These are phyloP conservation scores for Candida arabinofermentans DNA, from an alignment of 805 yeast genomes.

Conservation along the genomic window DNA sequence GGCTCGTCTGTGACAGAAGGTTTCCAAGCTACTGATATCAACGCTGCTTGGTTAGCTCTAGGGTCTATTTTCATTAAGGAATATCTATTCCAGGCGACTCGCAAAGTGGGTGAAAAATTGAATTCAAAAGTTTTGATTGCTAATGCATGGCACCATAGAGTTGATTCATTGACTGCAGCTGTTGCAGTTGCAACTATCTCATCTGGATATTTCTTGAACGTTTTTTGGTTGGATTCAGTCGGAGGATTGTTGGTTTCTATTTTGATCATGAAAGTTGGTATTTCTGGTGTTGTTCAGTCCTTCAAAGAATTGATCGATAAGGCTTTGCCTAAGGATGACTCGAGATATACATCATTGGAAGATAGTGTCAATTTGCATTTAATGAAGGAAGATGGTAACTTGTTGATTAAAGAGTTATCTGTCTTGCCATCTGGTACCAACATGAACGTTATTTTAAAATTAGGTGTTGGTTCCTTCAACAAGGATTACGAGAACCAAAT, in stretches of 20 bases:
- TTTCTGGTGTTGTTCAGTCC: constrained; percentile 64
- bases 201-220: constrained; percentile 71
- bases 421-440: constrained; percentile 54
- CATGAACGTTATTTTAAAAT: constrained; percentile 35
- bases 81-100: constrained; percentile 79
- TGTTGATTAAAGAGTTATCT: constrained; percentile 36
- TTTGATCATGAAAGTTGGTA: constrained; percentile 81
- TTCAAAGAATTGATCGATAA: constrained; percentile 76
- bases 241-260: constrained; percentile 88
- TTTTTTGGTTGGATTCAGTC: constrained; percentile 84
- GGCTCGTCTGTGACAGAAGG: constrained; percentile 17
- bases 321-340: constrained; percentile 50
- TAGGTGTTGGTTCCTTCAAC: constrained; percentile 31
- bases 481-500: constrained; percentile 24
- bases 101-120: constrained; percentile 68
- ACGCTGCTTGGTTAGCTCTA: constrained; percentile 95
- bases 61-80: constrained; percentile 87
- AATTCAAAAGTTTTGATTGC: constrained; percentile 90
- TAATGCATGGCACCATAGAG: constrained; percentile 98
- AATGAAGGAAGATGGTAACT: constrained; percentile 31
- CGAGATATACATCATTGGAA: constrained; percentile 40
- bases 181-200: constrained; percentile 89
- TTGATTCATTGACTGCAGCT: constrained; percentile 85
- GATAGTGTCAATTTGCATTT: constrained; percentile 31
- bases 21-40: constrained; percentile 56